Conservation (phyloP, 2,329 filamentous ascomycete genomes). For the Calonectria fujianensis region DNA sequence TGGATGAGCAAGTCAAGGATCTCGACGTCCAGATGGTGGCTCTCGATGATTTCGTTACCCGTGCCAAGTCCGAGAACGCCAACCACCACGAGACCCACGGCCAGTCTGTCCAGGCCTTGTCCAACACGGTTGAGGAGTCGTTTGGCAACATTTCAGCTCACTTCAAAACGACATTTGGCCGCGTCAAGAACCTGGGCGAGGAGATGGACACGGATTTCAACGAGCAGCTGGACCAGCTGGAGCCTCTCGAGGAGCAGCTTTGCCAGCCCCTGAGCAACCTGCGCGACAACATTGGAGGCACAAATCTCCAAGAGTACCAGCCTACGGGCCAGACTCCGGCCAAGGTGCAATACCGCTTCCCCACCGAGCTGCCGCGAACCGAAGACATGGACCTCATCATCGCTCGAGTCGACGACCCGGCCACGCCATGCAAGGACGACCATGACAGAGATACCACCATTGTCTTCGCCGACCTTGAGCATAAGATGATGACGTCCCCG, state of each 20-base stretch:
- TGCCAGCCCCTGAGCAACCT: conserved; percentile 83
- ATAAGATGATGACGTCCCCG: conserved; percentile 56
- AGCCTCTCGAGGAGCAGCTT: conserved; percentile 75
- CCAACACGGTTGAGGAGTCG: conserved; percentile 81
- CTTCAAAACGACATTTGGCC: conserved; percentile 80
- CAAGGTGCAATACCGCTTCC: conserved; percentile 88
- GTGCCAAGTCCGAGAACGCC: conserved; percentile 87
- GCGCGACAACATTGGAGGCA: conserved; percentile 79
- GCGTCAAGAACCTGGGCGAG: conserved; percentile 80
- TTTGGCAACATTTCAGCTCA: conserved; percentile 83
- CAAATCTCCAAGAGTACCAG: conserved; percentile 84
- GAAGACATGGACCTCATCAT: conserved; percentile 67
- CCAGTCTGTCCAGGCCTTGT: conserved; percentile 79
- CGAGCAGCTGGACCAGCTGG: conserved; percentile 76
- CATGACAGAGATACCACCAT: conserved; percentile 62
- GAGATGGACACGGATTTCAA: conserved; percentile 78
- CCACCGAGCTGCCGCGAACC: conserved; percentile 86
- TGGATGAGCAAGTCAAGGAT: conserved; percentile 91
- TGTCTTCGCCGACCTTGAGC: conserved; percentile 65
- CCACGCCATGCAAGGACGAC: conserved; percentile 51
- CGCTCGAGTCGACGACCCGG: conserved; percentile 61
- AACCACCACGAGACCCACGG: conserved; percentile 83
- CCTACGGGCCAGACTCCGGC: conserved; percentile 91
- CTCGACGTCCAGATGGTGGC: conserved; percentile 92
- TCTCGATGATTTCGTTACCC: conserved; percentile 91